Evolutionary conservation across 2,329 filamentous ascomycete species (phyloP).

Genomic region (Ophiostoma angusticollis): DNA sequence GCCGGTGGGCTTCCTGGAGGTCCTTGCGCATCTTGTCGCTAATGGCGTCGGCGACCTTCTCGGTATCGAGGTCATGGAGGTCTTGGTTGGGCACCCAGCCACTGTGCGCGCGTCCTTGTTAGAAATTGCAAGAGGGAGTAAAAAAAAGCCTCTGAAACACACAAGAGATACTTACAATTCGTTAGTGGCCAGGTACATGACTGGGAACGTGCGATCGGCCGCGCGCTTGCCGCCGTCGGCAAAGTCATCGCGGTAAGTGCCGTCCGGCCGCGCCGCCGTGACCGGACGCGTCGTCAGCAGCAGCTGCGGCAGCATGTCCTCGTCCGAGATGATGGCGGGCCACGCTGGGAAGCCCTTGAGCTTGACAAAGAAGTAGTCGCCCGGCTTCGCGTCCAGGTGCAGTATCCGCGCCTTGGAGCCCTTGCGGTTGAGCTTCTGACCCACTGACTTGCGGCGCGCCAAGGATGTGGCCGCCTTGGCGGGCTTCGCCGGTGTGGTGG

Average conservation of each 20-base stretch:
- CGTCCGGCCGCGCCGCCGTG: constrained; percentile 68
- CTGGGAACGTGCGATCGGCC: constrained; percentile 74
- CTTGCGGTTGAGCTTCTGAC: constrained; percentile 77
- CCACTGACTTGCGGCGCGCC: constrained; percentile 59
- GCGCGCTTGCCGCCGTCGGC: constrained; percentile 77
- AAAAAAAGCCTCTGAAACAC: constrained; percentile 8
- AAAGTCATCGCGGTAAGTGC: constrained; percentile 77
- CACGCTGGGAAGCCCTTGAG: constrained; percentile 91
- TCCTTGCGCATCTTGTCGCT: constrained; percentile 71
- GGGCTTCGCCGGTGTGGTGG: constrained; percentile 23
- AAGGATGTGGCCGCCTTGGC: constrained; percentile 26
- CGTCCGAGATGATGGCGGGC: constrained; percentile 89
- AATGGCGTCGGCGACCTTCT: constrained; percentile 54
- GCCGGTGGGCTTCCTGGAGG: constrained; percentile 63
- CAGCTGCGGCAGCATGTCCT: constrained; percentile 76
- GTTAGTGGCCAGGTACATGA: constrained; percentile 92
- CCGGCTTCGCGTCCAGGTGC: constrained; percentile 71
- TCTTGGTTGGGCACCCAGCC: constrained; percentile 84
- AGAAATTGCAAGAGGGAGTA: background rate
- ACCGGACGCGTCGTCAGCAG: constrained; percentile 71
- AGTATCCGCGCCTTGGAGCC: constrained; percentile 60
- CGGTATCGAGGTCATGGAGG: constrained; percentile 62
- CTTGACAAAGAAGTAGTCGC: constrained; percentile 83
- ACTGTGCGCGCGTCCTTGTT: constrained; percentile 32
- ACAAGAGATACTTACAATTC: constrained; percentile 67